These are phyloP conservation scores for Coccinonectria pachysandricola DNA, from an alignment of 2,329 filamentous ascomycete genomes.

Conservation along the genomic window DNA sequence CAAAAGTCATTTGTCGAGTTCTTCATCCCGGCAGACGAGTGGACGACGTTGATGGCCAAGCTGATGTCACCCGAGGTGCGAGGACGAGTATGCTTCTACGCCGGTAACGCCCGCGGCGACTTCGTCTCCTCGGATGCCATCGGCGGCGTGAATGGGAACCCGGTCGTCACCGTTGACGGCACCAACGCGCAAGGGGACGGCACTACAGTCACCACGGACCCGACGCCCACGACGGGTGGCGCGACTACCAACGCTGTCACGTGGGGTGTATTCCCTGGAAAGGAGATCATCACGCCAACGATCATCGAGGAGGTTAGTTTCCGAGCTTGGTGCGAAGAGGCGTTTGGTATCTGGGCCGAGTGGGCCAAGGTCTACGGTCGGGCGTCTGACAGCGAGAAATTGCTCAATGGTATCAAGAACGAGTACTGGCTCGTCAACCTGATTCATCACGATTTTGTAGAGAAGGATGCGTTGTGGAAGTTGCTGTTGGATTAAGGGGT, in stretches of 20 bases:
- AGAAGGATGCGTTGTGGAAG: conserved; percentile 63
- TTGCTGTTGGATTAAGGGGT: conserved; percentile 38
- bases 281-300: conserved; percentile 92
- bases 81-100: conserved; percentile 76
- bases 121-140: conserved; percentile 60
- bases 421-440: conserved; percentile 87
- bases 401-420: conserved; percentile 56
- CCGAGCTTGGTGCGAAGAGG: conserved; percentile 88
- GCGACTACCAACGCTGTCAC: conserved; percentile 83
- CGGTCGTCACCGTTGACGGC: no score
- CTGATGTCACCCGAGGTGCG: conserved; percentile 49
- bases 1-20: conserved; percentile 98
- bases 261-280: conserved; percentile 90
- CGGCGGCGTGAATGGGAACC: conserved; percentile 20
- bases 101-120: conserved; percentile 66
- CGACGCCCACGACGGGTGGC: conserved; percentile 27
- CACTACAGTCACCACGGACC: no score
- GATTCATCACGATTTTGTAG: conserved; percentile 70
- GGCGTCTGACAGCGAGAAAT: conserved; percentile 56
- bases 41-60: conserved; percentile 52
- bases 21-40: conserved; percentile 70
- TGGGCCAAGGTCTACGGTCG: conserved; percentile 85
- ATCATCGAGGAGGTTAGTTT: conserved; percentile 96
- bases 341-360: conserved; percentile 89
- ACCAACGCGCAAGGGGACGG: no score